Conservation (phyloP, 192 early-diverging fungal species). For the Phycomyces nitens region DNA sequence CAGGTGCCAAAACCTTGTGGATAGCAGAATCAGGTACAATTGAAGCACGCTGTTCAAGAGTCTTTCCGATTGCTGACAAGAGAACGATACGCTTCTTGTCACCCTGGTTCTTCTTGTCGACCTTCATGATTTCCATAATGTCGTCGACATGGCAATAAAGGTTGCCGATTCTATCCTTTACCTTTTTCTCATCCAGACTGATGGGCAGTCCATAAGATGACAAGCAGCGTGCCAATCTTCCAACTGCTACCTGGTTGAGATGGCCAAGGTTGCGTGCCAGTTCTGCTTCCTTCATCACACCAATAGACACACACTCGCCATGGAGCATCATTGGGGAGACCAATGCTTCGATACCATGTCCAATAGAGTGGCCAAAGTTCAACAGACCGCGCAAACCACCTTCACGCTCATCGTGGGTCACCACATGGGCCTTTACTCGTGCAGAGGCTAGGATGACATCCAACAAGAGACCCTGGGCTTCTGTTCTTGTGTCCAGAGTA, state of each 20-base stretch:
- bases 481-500: conserved; percentile 57
- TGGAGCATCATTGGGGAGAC: conserved; percentile 87
- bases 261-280: conserved; percentile 85
- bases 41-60: conserved; percentile 78
- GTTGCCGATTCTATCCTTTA: conserved; percentile 58
- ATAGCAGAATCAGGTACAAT: conserved; percentile 84
- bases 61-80: conserved; percentile 79
- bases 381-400: conserved; percentile 89
- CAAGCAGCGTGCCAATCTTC: conserved; percentile 79
- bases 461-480: conserved; percentile 64
- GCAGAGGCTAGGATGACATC: conserved; percentile 86
- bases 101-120: conserved; percentile 97
- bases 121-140: conserved; percentile 86
- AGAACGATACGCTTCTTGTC: conserved; percentile 89
- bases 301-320: conserved; percentile 95
- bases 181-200: conserved; percentile 74
- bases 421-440: conserved; percentile 90
- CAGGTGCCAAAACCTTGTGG: conserved; percentile 74
- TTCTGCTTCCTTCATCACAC: conserved; percentile 94
- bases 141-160: conserved; percentile 70
- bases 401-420: conserved; percentile 94
- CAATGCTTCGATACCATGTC: conserved; percentile 94
- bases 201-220: conserved; percentile 87
- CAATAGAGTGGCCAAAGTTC: conserved; percentile 97
- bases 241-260: conserved; percentile 81